Base-by-base conservation (phyloP, 1,284 basidiomycete species). In the Phellinidium pouzarii region DNA sequence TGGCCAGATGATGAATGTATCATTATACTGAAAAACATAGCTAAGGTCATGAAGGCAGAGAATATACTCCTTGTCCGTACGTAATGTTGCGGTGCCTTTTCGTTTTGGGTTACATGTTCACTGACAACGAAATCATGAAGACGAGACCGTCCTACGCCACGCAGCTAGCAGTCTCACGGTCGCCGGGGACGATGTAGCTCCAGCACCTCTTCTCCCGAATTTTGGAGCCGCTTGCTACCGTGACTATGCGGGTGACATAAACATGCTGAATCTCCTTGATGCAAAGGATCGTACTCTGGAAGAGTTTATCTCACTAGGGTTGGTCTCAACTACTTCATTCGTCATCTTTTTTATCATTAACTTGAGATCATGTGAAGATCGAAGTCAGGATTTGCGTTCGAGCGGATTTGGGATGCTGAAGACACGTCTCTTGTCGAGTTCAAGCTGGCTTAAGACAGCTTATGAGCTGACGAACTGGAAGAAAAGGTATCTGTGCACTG, bases 131-230 rank as follows among this genome's bases (percentile, higher is more conserved):
- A 31, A 7, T 31, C 29, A 7, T 31, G 6, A 6, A 64, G 62
- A 64, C 27, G 61, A 62, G 22, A 59, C 58, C 41, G 50, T 63
- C 26, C 44, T 31, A 6, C 29, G 59, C 44, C 44, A 52, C 12
- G 48, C 52, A 26, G 26, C 52, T 23, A 6, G n/a, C n/a, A n/a
- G n/a, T n/a, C 46, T 58, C 5, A 52, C 29, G 12, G 12, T 31
- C 29, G 12, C 29, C 12, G 29, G 12, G 7, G 29, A 51, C 29
- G 22, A 23, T 22, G 44, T 60, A 66, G 59, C 68, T 60, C 69
- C 70, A 1, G 60, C 65, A 22, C 70, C 69, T 1, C 55, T 71
- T 20, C 60, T 71, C 2, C 62, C 68, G 1, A 71, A 71, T 48
- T 72, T 65, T 48, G 70, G 70, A 11, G 60, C 60, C 2, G 69